These are phyloP conservation scores for sunflower (Helianthus annuus) DNA, from an alignment of 129 eudicot species.

Conservation along the genomic window DNA sequence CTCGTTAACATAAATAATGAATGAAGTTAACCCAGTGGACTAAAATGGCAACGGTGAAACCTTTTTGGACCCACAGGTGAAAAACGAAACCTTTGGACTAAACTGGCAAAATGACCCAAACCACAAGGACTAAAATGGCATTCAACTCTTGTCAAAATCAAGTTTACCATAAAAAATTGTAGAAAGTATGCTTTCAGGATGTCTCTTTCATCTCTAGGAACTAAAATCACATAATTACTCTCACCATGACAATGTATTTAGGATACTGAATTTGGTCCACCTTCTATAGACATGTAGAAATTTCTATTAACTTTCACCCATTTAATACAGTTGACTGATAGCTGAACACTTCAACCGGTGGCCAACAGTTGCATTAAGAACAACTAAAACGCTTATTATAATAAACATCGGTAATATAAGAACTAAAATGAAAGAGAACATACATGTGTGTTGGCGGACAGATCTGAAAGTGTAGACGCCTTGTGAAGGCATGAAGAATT, in stretches of 20 bases:
- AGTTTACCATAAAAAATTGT: no score
- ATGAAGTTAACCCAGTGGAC: no score
- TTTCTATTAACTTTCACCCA: not conserved
- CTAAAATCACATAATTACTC: not conserved
- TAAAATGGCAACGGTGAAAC: no score
- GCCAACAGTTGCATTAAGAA: conserved; percentile 10
- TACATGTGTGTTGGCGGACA: conserved; percentile 64
- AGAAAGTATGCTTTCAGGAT: no score
- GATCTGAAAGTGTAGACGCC: conserved; percentile 62
- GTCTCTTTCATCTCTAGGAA: no score
- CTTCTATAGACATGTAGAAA: not conserved
- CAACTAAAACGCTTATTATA: not conserved
- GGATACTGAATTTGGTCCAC: not conserved
- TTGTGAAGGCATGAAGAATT: conserved; percentile 84
- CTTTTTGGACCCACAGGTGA: no score
- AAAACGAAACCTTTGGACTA: no score
- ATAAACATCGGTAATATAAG: not conserved
- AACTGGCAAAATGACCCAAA: no score
- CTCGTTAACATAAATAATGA: no score
- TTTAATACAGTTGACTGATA: not conserved
- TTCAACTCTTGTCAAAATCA: not conserved
- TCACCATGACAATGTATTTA: not conserved
- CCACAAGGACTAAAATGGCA: no score
- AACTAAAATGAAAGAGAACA: conserved; percentile 19
- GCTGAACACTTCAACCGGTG: not conserved